Evolutionary conservation across 257 asterid species (phyloP), one percentile per base, ranked within the genome.

Genomic region (Primulina eburnea): DNA sequence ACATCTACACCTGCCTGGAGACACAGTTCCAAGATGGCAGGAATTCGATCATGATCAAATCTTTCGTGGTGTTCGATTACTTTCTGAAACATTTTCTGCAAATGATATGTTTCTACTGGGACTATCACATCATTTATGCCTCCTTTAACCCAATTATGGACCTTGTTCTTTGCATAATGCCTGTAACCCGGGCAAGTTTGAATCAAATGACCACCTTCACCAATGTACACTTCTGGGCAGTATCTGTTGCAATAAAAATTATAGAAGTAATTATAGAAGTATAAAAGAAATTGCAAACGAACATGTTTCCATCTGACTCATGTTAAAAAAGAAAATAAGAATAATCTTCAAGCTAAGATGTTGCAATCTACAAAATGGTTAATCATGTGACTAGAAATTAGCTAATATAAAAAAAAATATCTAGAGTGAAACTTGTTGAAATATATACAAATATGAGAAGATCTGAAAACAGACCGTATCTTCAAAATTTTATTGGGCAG

Each of bases 11-110:
- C 99, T 12, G 96, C 97, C 73, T 90, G 99, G 37, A 84, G 83
- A 76, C 99, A 93, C 58, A 90, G 88, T 74, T 90, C 97, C 53
- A 90, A 74, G 47, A 90, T 82, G 18, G 99, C 97, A 4, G 96
- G 84, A 61, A 90, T 68, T 17, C 96, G 92, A 37, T 86, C 90
- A 67, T 83, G 77, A 71, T 93, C 92, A 38, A 93, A 90, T 70
- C 96, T 86, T 78, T 90, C 87, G 5, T 87, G 76, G 65, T 87
- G 97, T 63, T 76, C 77, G 71, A 86, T 72, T 43, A 78, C 83
- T 20, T 78, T 73, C 61, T 86, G 97, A 62, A 85, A 84, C 95
- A 79, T 90, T 35, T 76, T 76, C 62, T 74, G 90, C 77, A 87
- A 73, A 81, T 85, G 96, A 73, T 82, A 89, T 24, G 96, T 70